These are phyloP conservation scores for Tripterygium wilfordii DNA, from an alignment of 177 flowering plant species.

Conservation along the genomic window DNA sequence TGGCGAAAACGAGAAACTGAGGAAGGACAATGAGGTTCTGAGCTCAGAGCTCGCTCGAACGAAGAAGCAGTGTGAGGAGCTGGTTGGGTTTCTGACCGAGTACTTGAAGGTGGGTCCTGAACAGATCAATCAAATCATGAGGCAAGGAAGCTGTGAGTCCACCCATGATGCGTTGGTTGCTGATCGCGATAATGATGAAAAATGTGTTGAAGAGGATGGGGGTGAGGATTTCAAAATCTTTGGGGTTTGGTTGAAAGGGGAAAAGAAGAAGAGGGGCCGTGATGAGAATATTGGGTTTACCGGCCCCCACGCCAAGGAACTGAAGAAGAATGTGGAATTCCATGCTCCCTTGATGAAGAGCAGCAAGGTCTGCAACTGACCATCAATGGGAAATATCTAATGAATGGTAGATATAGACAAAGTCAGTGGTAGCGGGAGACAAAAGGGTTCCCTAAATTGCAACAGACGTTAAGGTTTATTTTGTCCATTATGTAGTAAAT, in stretches of 20 bases:
- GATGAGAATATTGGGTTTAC: constrained; percentile 15
- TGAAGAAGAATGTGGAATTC: constrained; percentile 27
- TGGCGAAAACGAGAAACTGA: constrained; percentile 73
- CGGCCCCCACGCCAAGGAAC: constrained; percentile 25
- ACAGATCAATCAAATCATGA: constrained; percentile 45
- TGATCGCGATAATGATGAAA: constrained; percentile 8
- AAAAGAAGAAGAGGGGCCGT: constrained; percentile 31
- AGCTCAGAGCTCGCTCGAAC: constrained; percentile 61
- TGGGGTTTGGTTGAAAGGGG: constrained; percentile 63
- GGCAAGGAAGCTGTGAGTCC: constrained; percentile 24
- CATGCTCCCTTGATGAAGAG: constrained; percentile 33
- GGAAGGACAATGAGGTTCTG: constrained; percentile 51
- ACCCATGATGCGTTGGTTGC: constrained; percentile 5
- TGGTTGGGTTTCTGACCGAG: constrained; percentile 43
- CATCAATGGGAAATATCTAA: too few species aligned
- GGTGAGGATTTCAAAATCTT: constrained; percentile 55
- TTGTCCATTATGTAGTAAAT: too few species aligned
- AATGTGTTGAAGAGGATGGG: constrained; percentile 13
- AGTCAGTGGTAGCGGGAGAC: too few species aligned
- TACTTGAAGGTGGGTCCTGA: constrained; percentile 50
- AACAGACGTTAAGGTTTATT: too few species aligned
- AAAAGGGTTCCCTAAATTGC: too few species aligned
- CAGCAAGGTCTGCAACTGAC: constrained; percentile 28
- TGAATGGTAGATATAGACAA: too few species aligned
- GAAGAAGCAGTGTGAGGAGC: constrained; percentile 72